phyloP scores from a whole-genome alignment of 345 rosid genomes.

The Citrus inodora region DNA sequence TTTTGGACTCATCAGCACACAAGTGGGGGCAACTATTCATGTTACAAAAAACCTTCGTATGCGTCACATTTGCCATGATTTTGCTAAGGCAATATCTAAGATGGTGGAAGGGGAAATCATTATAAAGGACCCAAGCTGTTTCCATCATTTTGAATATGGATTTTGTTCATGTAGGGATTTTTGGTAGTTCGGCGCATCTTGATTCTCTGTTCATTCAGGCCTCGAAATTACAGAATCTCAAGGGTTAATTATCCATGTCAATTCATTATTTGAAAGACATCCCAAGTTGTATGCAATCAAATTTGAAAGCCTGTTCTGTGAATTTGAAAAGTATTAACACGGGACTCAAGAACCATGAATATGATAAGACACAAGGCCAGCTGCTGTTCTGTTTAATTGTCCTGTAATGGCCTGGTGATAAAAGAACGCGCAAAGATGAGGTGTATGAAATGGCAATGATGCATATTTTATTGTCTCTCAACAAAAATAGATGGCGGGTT shows the following conservation, averaged over 20 bases:
- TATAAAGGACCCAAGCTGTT: conserved; percentile 36
- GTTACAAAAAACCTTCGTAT: conserved; percentile 38
- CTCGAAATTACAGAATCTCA: not conserved
- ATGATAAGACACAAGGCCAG: not conserved
- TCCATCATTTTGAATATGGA: conserved; percentile 47
- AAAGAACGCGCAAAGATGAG: not conserved
- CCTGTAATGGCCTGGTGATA: not conserved
- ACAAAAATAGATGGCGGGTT: not conserved
- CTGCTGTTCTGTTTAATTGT: not conserved
- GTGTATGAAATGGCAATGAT: not conserved
- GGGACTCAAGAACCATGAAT: not conserved
- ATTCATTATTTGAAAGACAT: not conserved
- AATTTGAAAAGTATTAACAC: not conserved
- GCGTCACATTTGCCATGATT: conserved; percentile 41
- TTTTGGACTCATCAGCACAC: conserved; percentile 47
- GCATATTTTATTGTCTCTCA: not conserved
- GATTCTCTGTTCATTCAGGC: not conserved
- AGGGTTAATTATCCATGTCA: not conserved
- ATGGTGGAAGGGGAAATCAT: conserved; percentile 36
- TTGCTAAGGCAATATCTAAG: conserved; percentile 34
- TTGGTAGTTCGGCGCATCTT: conserved; percentile 10
- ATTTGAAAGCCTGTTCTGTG: not conserved
- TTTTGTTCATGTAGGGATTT: conserved; percentile 38
- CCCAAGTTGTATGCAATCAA: not conserved
- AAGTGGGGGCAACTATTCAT: conserved; percentile 27